Evolutionary conservation across 2,329 filamentous ascomycete species (phyloP), one percentile per base, ranked within the genome.

Genomic region (Scedosporium apiospermum): DNA sequence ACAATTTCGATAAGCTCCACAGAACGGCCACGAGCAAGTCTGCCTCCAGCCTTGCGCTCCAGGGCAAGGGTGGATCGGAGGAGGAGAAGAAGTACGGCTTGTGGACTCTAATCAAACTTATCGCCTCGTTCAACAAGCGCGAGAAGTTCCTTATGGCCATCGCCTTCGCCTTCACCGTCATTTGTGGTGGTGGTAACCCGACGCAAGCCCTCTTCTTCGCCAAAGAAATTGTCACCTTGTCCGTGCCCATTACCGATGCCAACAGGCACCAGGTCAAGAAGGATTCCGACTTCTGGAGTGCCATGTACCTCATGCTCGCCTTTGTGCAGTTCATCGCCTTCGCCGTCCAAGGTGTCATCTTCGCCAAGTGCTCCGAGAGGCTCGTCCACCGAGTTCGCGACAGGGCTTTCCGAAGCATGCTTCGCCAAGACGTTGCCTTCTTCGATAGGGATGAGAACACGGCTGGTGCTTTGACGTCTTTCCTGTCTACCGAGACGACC

Each of bases 371-470:
- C 76, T 95, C 91, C n/a, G 91, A 96, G 76, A 83, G 86, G 49
- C 82, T 98, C 26, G 84, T 97, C 62, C 90, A 91, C 71, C 87
- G 91, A 21, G 91, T 93, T 1, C 86, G 95, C 68, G 87, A 95
- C 73, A 81, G 80, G 63, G 89, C 92, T 6, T 97, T 99, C 79
- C 83, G 93, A 38, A 82, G 88, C 26, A 91, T 98, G 78, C 84
- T 98, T 60, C 89, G 93, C 66, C 93, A 98, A 74, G 95, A 98
- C 66, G 93, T 98, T 64, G 80, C 86, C 30, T 98, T 93, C 74
- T 99, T 97, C 68, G 95, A 98, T 73, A 82, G 81, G 55, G 90
- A 96, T 66, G 89, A 95, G 73, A 96, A 98, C 72, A 92, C 89
- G 6, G 88, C 91, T 6, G 95, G 95, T 66, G 89, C 92, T 0